phyloP scores from a whole-genome alignment of 2,329 filamentous ascomycete species.

The Arthrinium phaeospermum region DNA sequence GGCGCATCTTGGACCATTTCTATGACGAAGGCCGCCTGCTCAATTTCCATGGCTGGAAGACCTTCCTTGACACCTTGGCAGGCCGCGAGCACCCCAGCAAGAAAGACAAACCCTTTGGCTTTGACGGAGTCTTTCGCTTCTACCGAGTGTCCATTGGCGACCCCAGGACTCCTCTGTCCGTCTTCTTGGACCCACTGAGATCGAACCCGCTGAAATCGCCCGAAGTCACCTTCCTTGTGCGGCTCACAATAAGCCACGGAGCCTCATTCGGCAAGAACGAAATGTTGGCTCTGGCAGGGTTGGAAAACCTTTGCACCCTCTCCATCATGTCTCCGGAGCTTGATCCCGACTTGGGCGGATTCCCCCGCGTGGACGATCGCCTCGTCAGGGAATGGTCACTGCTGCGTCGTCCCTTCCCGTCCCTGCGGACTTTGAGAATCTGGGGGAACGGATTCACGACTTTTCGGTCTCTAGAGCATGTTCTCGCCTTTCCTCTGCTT shows the following conservation, averaged over 20 bases:
- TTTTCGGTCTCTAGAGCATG: background rate
- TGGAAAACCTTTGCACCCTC: background rate
- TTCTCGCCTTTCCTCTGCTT: background rate
- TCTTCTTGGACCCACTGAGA: background rate
- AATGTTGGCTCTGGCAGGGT: background rate
- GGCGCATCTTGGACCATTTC: background rate
- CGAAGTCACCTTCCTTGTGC: background rate
- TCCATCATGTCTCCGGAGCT: background rate
- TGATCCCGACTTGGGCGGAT: background rate
- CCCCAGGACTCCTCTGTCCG: background rate
- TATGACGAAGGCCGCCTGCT: background rate
- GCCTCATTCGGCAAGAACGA: background rate
- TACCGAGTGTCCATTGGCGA: background rate
- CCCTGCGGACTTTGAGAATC: background rate
- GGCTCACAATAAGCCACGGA: background rate
- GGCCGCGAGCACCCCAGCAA: background rate
- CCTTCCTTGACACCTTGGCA: background rate
- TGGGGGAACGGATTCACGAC: background rate
- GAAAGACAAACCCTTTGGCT: background rate
- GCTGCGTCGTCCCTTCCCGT: background rate
- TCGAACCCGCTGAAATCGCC: background rate
- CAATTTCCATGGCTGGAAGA: conserved; percentile 4
- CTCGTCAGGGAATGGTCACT: background rate
- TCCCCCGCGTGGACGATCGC: background rate
- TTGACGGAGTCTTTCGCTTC: background rate